These are phyloP conservation scores for Mantamonas sphyraenae DNA, from an alignment of 78 protist genomes.

Conservation along the genomic window DNA sequence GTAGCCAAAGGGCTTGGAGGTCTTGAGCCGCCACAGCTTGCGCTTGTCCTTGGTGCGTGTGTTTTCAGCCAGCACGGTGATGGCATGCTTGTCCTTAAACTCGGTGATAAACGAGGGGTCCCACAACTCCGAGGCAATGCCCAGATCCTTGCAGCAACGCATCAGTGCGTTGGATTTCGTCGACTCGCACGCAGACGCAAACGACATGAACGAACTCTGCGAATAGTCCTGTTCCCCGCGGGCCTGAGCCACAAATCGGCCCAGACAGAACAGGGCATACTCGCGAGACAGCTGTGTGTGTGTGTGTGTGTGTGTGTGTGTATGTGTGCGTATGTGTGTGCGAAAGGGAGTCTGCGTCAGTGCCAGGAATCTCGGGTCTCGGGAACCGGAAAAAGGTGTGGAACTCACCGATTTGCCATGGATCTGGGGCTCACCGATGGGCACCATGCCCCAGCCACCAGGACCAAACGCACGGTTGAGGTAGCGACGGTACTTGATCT, in stretches of 20 bases:
- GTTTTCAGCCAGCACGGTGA: slow-evolving; percentile 26
- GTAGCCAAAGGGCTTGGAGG: slow-evolving; percentile 10
- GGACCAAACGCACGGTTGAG: slow-evolving; percentile 56
- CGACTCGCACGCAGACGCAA: slow-evolving; percentile 51
- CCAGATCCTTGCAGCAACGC: slow-evolving; percentile 59
- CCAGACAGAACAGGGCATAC: slow-evolving; percentile 48
- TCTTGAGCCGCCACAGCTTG: slow-evolving; percentile 18
- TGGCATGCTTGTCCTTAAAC: slow-evolving; percentile 40
- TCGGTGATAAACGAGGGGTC: slow-evolving; percentile 46
- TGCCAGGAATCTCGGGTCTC: too few species aligned
- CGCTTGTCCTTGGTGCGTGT: slow-evolving; percentile 20
- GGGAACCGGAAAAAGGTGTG: too few species aligned
- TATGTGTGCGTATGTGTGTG: too few species aligned
- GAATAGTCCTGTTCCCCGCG: slow-evolving; percentile 43
- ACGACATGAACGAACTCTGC: neutral
- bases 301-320: too few species aligned
- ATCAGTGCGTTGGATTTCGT: slow-evolving; percentile 57
- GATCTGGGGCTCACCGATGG: slow-evolving; percentile 35
- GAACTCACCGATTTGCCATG: too few species aligned
- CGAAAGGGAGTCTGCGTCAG: too few species aligned
- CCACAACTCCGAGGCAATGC: slow-evolving; percentile 55
- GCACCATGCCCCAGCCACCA: slow-evolving; percentile 67
- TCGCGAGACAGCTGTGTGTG: slow-evolving; percentile 26
- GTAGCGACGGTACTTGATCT: slow-evolving; percentile 56
- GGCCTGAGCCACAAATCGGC: slow-evolving; percentile 41